Evolutionary conservation across 306 rosid species (phyloP).

Genomic region (Glycine soja): DNA sequence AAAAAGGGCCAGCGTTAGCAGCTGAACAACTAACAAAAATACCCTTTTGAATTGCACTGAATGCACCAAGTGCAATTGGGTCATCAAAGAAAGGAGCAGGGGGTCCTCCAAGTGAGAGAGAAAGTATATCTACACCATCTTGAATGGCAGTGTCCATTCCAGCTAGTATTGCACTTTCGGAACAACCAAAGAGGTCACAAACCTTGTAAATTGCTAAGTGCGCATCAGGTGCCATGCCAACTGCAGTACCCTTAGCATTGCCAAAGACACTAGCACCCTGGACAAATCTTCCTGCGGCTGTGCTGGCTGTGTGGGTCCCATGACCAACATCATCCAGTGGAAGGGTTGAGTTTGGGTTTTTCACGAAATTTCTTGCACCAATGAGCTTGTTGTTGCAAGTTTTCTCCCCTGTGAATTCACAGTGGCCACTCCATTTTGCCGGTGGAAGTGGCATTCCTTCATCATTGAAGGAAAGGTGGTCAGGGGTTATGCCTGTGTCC

Average conservation of each 20-base stretch:
- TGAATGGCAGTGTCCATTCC: constrained; percentile 53
- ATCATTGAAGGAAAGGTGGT: constrained; percentile 65
- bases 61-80: constrained; percentile 65
- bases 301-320: constrained; percentile 80
- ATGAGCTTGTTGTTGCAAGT: constrained; percentile 72
- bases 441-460: constrained; percentile 64
- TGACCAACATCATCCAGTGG: constrained; percentile 68
- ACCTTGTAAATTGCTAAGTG: constrained; percentile 69
- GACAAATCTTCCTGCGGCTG: constrained; percentile 61
- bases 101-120: constrained; percentile 60
- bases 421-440: constrained; percentile 73
- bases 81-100: constrained; percentile 49
- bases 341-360: not conserved
- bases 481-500: constrained; percentile 66
- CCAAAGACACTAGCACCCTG: constrained; percentile 55
- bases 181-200: not conserved
- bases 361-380: constrained; percentile 64
- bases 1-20: constrained; percentile 62
- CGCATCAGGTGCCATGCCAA: constrained; percentile 75
- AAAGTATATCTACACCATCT: too few species aligned
- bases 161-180: constrained; percentile 54
- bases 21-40: constrained; percentile 72
- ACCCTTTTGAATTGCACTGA: constrained; percentile 65
- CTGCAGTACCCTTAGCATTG: constrained; percentile 68
- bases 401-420: constrained; percentile 57